phyloP scores from a whole-genome alignment of 768 basidiomycete genomes.

The Russula lepida region DNA sequence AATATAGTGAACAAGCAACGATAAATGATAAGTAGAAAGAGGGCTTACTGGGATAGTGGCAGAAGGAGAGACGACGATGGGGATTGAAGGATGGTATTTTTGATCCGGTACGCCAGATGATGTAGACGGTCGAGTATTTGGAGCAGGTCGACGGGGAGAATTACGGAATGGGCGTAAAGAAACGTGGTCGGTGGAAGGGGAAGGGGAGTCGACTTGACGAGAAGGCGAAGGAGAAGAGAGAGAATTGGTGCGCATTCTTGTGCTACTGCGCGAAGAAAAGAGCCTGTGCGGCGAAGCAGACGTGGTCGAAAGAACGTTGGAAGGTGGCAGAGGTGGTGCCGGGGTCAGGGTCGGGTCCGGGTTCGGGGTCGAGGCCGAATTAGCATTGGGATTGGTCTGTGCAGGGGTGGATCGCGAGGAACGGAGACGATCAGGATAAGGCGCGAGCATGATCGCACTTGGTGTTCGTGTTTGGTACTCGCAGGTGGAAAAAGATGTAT shows the following conservation, averaged over 20 bases:
- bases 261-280: not conserved
- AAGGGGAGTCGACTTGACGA: not conserved
- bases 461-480: not conserved
- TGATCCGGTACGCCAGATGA: constrained; percentile 9
- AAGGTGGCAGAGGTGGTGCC: not conserved
- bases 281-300: not conserved
- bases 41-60: constrained; percentile 9
- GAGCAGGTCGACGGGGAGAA: not conserved
- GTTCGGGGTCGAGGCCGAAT: not conserved
- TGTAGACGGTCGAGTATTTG: constrained; percentile 9
- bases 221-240: constrained; percentile 3
- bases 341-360: not conserved
- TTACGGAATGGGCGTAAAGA: not conserved
- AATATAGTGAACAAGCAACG: not conserved
- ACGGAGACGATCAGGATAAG: constrained; percentile 13
- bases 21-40: not conserved
- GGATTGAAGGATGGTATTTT: not conserved
- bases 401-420: not conserved
- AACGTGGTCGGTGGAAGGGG: not conserved
- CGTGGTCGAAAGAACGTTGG: not conserved
- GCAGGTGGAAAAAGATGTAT: not conserved
- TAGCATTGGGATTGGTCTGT: not conserved
- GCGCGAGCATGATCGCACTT: constrained; percentile 5
- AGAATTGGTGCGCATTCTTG: constrained; percentile 12
- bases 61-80: constrained; percentile 5